Evolutionary conservation across 495 filamentous ascomycete species (phyloP).

Genomic region (Acidomyces sp.): DNA sequence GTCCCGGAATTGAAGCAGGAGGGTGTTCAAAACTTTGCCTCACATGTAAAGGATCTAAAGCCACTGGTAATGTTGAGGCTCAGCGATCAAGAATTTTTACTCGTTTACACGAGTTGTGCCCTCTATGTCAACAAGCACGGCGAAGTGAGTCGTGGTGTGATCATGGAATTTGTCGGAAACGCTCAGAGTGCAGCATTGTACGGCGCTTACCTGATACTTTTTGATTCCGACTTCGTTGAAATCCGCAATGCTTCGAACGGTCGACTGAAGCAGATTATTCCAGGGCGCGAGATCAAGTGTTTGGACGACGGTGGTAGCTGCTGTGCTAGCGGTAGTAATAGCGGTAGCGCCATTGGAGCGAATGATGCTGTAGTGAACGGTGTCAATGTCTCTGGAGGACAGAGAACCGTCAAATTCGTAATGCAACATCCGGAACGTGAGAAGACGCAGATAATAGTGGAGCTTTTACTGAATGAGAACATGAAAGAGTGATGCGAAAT

Average conservation of each 20-base stretch:
- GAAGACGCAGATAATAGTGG: conserved; percentile 72
- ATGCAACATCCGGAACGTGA: conserved; percentile 87
- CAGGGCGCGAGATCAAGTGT: conserved; percentile 72
- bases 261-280: conserved; percentile 81
- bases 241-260: conserved; percentile 95
- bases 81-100: conserved; percentile 79
- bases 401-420: conserved; percentile 71
- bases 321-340: conserved; percentile 12
- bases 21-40: conserved; percentile 64
- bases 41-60: conserved; percentile 62
- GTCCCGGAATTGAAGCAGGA: conserved; percentile 73
- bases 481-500: conserved; percentile 19
- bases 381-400: conserved; percentile 21
- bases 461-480: conserved; percentile 80
- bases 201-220: conserved; percentile 34
- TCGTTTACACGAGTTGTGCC: conserved; percentile 88
- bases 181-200: conserved; percentile 77
- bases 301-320: conserved; percentile 65
- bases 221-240: conserved; percentile 84
- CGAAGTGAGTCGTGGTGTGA: conserved; percentile 77
- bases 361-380: conserved; percentile 11
- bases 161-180: conserved; percentile 95
- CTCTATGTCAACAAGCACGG: conserved; percentile 98
- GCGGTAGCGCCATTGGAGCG: conserved; percentile 27
- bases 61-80: conserved; percentile 95